Conservation (phyloP, 2,329 filamentous ascomycete genomes). For the Cladosporium velox region DNA sequence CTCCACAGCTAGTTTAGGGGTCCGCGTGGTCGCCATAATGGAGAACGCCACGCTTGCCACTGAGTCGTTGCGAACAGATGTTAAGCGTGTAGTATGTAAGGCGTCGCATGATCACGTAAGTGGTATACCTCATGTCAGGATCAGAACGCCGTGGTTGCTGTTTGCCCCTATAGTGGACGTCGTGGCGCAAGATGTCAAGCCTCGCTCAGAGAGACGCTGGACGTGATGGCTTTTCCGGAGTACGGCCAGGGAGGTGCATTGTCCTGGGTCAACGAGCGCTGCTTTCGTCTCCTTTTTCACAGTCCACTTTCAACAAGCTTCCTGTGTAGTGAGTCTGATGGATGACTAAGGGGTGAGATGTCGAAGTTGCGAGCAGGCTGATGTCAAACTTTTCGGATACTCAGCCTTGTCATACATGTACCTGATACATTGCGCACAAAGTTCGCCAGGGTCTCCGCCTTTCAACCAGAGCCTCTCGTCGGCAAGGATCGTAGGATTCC, state of each 20-base stretch:
- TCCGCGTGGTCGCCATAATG: background rate
- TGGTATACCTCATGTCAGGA: background rate
- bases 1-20: background rate
- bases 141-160: background rate
- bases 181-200: background rate
- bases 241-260: background rate
- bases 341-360: background rate
- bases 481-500: background rate
- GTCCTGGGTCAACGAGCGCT: background rate
- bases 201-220: background rate
- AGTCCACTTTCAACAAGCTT: background rate
- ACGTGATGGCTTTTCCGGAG: background rate
- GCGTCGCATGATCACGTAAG: background rate
- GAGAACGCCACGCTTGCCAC: background rate
- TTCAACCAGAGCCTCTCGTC: background rate
- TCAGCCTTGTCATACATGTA: background rate
- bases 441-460: background rate
- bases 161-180: background rate
- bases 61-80: background rate
- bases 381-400: background rate
- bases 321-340: background rate
- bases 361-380: background rate
- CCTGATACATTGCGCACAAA: background rate
- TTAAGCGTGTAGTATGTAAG: background rate
- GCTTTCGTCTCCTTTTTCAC: background rate